Evolutionary conservation across 345 rosid genomes (phyloP), one percentile per base, ranked within the genome.

Genomic region (Gossypium raimondii): DNA sequence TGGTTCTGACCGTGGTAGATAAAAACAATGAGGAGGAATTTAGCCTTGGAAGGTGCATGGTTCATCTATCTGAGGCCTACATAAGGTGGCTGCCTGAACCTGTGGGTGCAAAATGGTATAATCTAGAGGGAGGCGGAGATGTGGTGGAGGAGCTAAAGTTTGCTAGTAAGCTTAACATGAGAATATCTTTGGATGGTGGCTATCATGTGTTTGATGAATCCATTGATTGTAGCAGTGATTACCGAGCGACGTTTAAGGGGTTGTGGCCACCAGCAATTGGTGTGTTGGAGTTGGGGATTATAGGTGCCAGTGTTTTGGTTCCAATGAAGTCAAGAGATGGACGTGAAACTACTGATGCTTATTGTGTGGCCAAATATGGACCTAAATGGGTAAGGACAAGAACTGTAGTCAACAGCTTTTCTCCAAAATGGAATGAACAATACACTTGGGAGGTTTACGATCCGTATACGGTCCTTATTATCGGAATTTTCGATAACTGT

Each of bases 1-100:
- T 93, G 67, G 45, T 85, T 18, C 75, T 91, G 22, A 85, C 94
- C 0, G 85, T 91, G 6, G 97, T 88, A 84, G 92, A 91, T 73
- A 24, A 22, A 12, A 11, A 59, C 13, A 25, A 59, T 2, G 13
- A 11, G 16, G 63, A 3, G 17, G 38, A 10, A 11, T 12, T 48
- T 11, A 24, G 14, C 2, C 38, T 59, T 1, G 64, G 64, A 59
- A 59, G 9, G 38, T 24, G 38, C 27, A 6, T 11, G 17, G 25
- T 59, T 25, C 38, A 25, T 59, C 2, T 25, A 2, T 25, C 64
- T 2, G 13, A 59, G 16, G 64, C 24, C 4, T 1, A 11, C 38
- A 24, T 11, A 25, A 59, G 64, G 8, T 11, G 16, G 17, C 29
- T 25, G 8, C 64, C 64, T 25, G 64, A 24, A 24, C 2, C 64